Evolutionary conservation across 495 filamentous ascomycete genomes (phyloP).

Genomic region (Penicillium dipodomyicola): DNA sequence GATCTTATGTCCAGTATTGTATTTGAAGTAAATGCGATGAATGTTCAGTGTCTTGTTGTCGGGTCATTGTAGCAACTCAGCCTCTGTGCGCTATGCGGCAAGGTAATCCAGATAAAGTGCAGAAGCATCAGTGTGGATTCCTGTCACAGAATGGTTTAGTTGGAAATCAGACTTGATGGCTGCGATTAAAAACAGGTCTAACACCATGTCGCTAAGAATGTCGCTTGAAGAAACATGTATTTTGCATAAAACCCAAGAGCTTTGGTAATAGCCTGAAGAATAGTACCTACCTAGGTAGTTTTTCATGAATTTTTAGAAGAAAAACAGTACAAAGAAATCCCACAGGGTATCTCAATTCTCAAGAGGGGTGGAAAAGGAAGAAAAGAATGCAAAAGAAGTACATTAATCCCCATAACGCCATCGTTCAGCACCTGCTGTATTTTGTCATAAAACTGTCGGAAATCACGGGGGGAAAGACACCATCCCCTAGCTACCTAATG

Average conservation of each 20-base stretch:
- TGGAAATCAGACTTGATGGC: neutral
- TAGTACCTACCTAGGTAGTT: neutral
- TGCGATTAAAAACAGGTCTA: neutral
- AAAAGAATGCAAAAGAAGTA: conserved; percentile 11
- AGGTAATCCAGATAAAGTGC: neutral
- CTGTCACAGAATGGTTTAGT: neutral
- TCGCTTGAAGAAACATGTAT: neutral
- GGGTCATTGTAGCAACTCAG: neutral
- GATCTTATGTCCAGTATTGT: neutral
- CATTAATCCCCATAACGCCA: conserved; percentile 29
- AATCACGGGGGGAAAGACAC: neutral
- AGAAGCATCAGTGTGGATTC: neutral
- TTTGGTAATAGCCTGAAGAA: neutral
- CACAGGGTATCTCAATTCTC: conserved; percentile 29
- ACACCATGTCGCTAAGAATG: neutral
- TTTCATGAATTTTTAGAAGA: neutral
- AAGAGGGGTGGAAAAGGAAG: neutral
- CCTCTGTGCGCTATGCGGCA: neutral
- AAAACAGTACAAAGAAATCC: conserved; percentile 10
- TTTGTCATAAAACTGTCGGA: conserved; percentile 9
- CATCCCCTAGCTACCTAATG: neutral
- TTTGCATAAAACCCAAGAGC: neutral
- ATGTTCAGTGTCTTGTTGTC: neutral
- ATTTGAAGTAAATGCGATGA: neutral
- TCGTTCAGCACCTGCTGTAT: conserved; percentile 23